phyloP scores from a whole-genome alignment of 305 asterid genomes.

The Fraxinus nigra region DNA sequence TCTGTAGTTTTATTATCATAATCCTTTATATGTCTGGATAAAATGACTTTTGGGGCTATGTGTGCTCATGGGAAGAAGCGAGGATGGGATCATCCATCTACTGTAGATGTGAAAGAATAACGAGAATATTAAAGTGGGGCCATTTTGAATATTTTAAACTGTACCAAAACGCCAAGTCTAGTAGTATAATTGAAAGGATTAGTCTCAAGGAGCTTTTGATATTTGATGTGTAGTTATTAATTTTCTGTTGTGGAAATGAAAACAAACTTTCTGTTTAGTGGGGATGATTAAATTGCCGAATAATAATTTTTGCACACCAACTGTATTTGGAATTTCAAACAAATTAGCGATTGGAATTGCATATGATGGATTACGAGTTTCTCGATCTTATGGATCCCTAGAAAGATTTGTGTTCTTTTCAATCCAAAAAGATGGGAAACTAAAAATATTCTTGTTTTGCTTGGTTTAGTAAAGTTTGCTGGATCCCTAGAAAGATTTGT shows the following conservation, averaged over 20 bases:
- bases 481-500: not conserved
- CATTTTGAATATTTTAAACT: not conserved
- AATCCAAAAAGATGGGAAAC: not conserved
- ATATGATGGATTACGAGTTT: not conserved
- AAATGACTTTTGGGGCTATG: not conserved
- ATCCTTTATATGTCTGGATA: not conserved
- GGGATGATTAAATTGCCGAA: not conserved
- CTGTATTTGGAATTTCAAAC: not conserved
- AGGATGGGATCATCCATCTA: not conserved
- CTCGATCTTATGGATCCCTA: not conserved
- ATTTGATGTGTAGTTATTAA: not conserved
- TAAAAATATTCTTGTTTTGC: not conserved
- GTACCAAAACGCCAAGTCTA: not conserved
- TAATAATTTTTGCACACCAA: not conserved
- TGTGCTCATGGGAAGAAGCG: not conserved
- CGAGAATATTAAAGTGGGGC: not conserved
- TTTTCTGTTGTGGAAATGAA: not conserved
- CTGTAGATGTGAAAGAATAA: not conserved
- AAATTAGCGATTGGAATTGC: not conserved
- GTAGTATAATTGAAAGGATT: not conserved
- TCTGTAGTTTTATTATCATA: not conserved
- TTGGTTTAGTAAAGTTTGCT: not conserved
- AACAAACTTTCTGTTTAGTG: not conserved
- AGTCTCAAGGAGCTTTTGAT: not conserved
- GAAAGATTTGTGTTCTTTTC: not conserved